These are phyloP conservation scores for Adansonia rubrostipa DNA, from an alignment of 441 rosid species.

Conservation along the genomic window DNA sequence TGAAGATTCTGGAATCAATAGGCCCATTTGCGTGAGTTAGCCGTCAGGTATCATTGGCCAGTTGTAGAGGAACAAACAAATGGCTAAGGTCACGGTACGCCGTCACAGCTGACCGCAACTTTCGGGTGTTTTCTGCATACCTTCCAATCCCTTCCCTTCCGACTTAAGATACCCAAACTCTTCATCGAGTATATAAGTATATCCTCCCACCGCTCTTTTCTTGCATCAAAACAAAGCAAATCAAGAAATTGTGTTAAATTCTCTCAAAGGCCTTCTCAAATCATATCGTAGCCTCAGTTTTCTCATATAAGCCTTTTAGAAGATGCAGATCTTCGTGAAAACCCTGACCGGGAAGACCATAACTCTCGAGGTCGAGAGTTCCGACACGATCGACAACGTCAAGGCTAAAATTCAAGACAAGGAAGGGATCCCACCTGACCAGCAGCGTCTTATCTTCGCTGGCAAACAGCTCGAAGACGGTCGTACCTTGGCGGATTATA, in stretches of 20 bases:
- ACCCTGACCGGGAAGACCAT: too few species aligned
- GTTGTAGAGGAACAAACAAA: neutral
- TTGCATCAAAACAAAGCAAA: neutral
- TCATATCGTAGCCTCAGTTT: neutral
- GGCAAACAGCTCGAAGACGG: too few species aligned
- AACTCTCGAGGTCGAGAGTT: too few species aligned
- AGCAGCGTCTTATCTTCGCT: too few species aligned
- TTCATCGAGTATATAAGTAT: constrained; percentile 21
- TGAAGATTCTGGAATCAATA: neutral
- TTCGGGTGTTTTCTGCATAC: neutral
- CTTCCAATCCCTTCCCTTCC: neutral
- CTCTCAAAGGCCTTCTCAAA: neutral
- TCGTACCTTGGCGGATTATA: too few species aligned
- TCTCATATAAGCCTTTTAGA: neutral
- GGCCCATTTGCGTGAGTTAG: neutral
- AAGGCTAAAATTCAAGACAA: too few species aligned
- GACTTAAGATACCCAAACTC: neutral
- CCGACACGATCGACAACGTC: too few species aligned
- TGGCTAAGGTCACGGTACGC: neutral
- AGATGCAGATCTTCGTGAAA: constrained; percentile 31
- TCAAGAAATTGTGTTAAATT: neutral
- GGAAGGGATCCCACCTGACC: too few species aligned
- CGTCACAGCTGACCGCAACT: constrained; percentile 10
- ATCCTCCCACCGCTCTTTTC: neutral
- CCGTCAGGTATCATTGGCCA: neutral